Conservation (phyloP, 169 alveolate species). For the Plasmodium vinckei region DNA sequence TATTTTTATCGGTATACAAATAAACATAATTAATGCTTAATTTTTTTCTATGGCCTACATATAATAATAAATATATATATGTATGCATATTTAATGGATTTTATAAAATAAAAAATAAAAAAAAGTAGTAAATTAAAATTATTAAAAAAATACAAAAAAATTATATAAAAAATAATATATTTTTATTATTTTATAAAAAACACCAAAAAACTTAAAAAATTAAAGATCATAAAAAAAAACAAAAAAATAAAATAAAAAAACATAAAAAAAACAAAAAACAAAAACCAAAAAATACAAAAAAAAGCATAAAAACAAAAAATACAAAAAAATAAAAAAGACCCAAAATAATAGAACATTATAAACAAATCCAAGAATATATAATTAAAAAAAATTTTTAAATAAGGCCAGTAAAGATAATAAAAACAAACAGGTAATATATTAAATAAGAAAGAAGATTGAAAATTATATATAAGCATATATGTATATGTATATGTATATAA, state of each 20-base stretch:
- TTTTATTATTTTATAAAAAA: not conserved
- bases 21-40: no score
- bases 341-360: slow-evolving; percentile 5
- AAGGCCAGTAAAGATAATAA: no score
- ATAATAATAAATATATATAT: no score
- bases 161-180: not conserved
- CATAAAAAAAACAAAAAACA: slow-evolving; percentile 9
- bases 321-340: slow-evolving; percentile 12
- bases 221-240: slow-evolving; percentile 9
- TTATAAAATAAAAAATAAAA: not conserved
- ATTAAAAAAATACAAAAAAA: not conserved
- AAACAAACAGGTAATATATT: no score
- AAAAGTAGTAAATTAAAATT: not conserved
- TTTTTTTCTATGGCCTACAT: no score
- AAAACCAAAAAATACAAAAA: slow-evolving; percentile 16
- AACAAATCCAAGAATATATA: not conserved
- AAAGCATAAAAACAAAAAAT: slow-evolving; percentile 6
- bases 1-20: no score
- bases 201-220: slow-evolving; percentile 7
- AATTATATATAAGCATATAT: no score
- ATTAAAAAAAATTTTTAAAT: not conserved
- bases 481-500: no score
- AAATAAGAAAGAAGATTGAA: no score
- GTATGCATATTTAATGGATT: no score
- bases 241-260: slow-evolving; percentile 1